These are phyloP conservation scores for Colletotrichum echinochloae DNA, from an alignment of 2,329 filamentous ascomycete genomes.

Conservation along the genomic window DNA sequence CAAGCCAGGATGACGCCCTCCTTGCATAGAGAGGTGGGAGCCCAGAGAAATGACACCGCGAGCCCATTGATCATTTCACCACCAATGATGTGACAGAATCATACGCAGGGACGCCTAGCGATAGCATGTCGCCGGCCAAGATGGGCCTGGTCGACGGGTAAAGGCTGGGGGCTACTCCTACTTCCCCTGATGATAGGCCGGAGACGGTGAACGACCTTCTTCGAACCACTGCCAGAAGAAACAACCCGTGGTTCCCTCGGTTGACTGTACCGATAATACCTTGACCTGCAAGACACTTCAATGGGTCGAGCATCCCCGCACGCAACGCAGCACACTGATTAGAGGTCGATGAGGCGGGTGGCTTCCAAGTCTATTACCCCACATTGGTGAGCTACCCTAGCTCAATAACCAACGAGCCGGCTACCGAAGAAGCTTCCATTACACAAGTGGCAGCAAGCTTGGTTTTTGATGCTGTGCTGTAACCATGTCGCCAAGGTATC, in stretches of 20 bases:
- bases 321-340: conserved; percentile 15
- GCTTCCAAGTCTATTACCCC: conserved; percentile 17
- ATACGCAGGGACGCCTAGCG: conserved; percentile 14
- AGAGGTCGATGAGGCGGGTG: conserved; percentile 16
- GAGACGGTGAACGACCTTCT: background rate
- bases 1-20: conserved; percentile 28
- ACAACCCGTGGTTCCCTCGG: conserved; percentile 18
- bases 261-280: conserved; percentile 1
- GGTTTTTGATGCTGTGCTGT: background rate
- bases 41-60: conserved; percentile 13
- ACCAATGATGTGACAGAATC: conserved; percentile 22
- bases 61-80: background rate
- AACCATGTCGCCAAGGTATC: background rate
- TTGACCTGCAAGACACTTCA: conserved; percentile 17
- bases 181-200: background rate
- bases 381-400: background rate
- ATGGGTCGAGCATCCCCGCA: conserved; percentile 33
- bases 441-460: too few relatives aligned
- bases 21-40: conserved; percentile 25
- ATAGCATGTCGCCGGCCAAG: conserved; percentile 7
- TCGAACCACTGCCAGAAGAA: conserved; percentile 16
- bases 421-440: background rate
- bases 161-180: conserved; percentile 16
- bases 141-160: conserved; percentile 33
- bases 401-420: background rate